Evolutionary conservation across 1,284 basidiomycete genomes (phyloP).

Genomic region (Phlebopus sp.): DNA sequence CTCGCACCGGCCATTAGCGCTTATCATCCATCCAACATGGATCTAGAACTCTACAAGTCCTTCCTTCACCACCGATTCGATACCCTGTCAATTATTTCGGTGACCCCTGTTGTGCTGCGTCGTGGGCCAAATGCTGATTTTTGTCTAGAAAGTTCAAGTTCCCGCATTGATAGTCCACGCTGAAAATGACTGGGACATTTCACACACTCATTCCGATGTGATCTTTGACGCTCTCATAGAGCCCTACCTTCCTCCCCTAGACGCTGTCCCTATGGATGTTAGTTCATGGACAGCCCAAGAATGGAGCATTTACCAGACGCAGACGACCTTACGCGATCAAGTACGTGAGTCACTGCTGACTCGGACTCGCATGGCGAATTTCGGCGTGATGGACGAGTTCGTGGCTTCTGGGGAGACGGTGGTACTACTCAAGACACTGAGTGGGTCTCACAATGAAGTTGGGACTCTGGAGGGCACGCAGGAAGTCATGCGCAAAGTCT

Average conservation of each 20-base stretch:
- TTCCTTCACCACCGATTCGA: constrained; percentile 67
- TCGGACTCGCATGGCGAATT: constrained; percentile 46
- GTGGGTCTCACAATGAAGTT: constrained; percentile 65
- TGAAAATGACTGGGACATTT: constrained; percentile 80
- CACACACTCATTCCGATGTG: constrained; percentile 67
- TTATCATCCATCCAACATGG: not conserved
- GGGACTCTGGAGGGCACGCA: constrained; percentile 70
- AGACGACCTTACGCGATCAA: constrained; percentile 34
- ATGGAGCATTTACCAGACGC: constrained; percentile 39
- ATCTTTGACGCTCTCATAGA: constrained; percentile 72
- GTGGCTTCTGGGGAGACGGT: constrained; percentile 45
- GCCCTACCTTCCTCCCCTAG: constrained; percentile 53
- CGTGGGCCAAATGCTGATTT: not conserved
- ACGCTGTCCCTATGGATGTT: constrained; percentile 38
- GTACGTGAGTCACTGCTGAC: constrained; percentile 46
- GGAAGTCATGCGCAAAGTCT: constrained; percentile 61
- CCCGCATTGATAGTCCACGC: constrained; percentile 80
- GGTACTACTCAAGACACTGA: constrained; percentile 57
- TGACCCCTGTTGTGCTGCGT: constrained; percentile 31
- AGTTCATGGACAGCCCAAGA: constrained; percentile 31
- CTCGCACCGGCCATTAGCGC: not conserved
- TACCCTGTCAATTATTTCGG: constrained; percentile 57
- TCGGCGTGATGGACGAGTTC: constrained; percentile 61
- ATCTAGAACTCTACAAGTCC: constrained; percentile 52
- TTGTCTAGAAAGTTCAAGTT: constrained; percentile 53